A percentile compares a stretch with the other conserved stretches of the same genome.
Evolutionary conservation across 805 yeast genomes (phyloP).

Genomic region (Candida hungchunana): DNA sequence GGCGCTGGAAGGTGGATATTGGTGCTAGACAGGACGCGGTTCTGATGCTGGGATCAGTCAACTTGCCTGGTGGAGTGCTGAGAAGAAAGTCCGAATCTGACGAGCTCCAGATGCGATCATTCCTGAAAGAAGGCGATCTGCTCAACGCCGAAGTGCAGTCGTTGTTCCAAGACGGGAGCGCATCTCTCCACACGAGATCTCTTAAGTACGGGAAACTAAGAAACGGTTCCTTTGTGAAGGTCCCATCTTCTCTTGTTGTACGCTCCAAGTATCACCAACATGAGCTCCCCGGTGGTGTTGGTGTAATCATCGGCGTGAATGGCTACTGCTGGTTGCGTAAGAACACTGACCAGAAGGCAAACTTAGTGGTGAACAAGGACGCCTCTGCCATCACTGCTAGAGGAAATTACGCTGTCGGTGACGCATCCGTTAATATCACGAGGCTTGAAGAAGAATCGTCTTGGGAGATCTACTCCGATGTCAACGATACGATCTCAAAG

Average conservation of each 20-base stretch:
- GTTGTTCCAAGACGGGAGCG: slow-evolving; percentile 83
- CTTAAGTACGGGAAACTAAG: slow-evolving; percentile 92
- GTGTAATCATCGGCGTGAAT: slow-evolving; percentile 87
- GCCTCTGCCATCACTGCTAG: slow-evolving; percentile 28
- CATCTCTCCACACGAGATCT: slow-evolving; percentile 92
- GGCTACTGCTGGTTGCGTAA: slow-evolving; percentile 92
- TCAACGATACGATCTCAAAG: slow-evolving; percentile 66
- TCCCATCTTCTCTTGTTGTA: slow-evolving; percentile 78
- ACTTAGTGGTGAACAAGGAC: slow-evolving; percentile 27
- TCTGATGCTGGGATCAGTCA: slow-evolving; percentile 89
- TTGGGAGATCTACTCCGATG: slow-evolving; percentile 92
- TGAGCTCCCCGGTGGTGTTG: slow-evolving; percentile 90
- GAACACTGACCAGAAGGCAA: slow-evolving; percentile 36
- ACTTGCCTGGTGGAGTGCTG: slow-evolving; percentile 94
- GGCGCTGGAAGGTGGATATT: slow-evolving; percentile 95
- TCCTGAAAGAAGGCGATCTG: slow-evolving; percentile 92
- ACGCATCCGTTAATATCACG: slow-evolving; percentile 67
- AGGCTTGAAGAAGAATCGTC: slow-evolving; percentile 89
- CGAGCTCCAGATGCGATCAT: slow-evolving; percentile 92
- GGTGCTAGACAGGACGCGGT: slow-evolving; percentile 94
- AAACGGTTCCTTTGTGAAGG: slow-evolving; percentile 78
- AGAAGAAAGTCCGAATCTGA: slow-evolving; percentile 93
- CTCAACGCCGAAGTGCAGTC: slow-evolving; percentile 95
- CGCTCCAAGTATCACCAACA: slow-evolving; percentile 86
- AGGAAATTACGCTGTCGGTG: slow-evolving; percentile 47